These are phyloP conservation scores for Torulaspora globosa DNA, from an alignment of 1,139 yeast genomes.

Conservation along the genomic window DNA sequence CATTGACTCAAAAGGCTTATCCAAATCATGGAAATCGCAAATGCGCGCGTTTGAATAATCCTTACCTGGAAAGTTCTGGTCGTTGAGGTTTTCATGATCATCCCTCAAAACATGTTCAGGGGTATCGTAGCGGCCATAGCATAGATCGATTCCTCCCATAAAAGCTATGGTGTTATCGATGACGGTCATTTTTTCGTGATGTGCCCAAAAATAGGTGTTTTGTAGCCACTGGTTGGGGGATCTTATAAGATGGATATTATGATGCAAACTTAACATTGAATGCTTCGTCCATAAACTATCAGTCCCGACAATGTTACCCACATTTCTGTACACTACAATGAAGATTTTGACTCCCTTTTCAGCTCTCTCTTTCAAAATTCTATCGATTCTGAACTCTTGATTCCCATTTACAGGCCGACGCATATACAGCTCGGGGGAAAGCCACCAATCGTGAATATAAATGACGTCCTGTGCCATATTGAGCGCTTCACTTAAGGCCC, in stretches of 20 bases:
- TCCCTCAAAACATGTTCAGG: constrained; percentile 91
- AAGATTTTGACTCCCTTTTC: constrained; percentile 92
- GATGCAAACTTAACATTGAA: constrained; percentile 78
- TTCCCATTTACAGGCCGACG: constrained; percentile 94
- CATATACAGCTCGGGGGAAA: constrained; percentile 87
- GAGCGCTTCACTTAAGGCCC: constrained; percentile 92
- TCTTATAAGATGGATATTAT: constrained; percentile 82
- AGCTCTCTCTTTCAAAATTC: constrained; percentile 84
- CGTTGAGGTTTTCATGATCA: constrained; percentile 51
- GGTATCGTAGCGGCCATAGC: constrained; percentile 94
- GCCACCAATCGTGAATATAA: constrained; percentile 98
- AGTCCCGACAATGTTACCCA: constrained; percentile 87
- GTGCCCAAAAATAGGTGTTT: constrained; percentile 97
- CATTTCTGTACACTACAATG: constrained; percentile 91
- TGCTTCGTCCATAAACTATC: constrained; percentile 95
- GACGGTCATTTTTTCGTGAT: constrained; percentile 88
- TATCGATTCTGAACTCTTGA: constrained; percentile 89
- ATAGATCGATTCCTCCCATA: constrained; percentile 91
- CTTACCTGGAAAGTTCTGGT: constrained; percentile 90
- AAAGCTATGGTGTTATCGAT: constrained; percentile 87
- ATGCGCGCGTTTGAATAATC: constrained; percentile 96
- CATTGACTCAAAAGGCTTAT: constrained; percentile 88
- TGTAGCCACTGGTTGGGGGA: constrained; percentile 95
- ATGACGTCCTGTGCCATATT: constrained; percentile 93
- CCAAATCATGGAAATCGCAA: constrained; percentile 75